These are phyloP conservation scores for Alloascoidea hylecoeti DNA, from an alignment of 805 yeast species.

Conservation along the genomic window DNA sequence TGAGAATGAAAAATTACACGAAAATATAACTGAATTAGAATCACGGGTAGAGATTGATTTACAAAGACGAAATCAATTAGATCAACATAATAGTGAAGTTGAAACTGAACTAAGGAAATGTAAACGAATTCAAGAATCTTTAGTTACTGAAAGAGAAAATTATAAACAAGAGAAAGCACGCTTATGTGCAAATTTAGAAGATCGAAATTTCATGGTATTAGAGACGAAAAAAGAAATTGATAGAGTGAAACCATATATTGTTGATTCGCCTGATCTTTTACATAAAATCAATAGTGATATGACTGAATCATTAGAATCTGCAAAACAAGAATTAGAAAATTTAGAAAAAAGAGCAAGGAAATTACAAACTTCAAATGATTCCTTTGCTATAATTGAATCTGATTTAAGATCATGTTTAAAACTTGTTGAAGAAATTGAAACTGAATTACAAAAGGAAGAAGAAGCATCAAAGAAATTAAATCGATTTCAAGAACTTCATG, in stretches of 20 bases:
- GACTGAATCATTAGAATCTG: constrained; percentile 26
- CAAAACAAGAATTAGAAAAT: constrained; percentile 21
- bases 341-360: constrained; percentile 36
- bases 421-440: constrained; percentile 33
- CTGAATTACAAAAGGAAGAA: constrained; percentile 29
- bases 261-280: constrained; percentile 44
- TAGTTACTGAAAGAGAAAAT: constrained; percentile 44
- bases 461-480: constrained; percentile 22
- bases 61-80: constrained; percentile 19
- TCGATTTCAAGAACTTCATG: constrained; percentile 25
- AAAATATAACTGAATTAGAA: constrained; percentile 21
- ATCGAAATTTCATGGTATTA: constrained; percentile 37
- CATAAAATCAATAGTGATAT: constrained; percentile 38
- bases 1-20: constrained; percentile 22
- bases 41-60: constrained; percentile 14
- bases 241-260: constrained; percentile 41
- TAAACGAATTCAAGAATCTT: constrained; percentile 45
- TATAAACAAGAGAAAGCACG: constrained; percentile 52
- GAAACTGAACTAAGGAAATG: constrained; percentile 49
- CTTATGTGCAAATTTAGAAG: constrained; percentile 44
- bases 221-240: constrained; percentile 47
- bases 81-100: constrained; percentile 35
- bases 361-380: constrained; percentile 37
- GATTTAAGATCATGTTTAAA: constrained; percentile 27
- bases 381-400: constrained; percentile 37